These are phyloP conservation scores for Phytophthora parvispora DNA, from an alignment of 352 stramenopile species.

Conservation along the genomic window DNA sequence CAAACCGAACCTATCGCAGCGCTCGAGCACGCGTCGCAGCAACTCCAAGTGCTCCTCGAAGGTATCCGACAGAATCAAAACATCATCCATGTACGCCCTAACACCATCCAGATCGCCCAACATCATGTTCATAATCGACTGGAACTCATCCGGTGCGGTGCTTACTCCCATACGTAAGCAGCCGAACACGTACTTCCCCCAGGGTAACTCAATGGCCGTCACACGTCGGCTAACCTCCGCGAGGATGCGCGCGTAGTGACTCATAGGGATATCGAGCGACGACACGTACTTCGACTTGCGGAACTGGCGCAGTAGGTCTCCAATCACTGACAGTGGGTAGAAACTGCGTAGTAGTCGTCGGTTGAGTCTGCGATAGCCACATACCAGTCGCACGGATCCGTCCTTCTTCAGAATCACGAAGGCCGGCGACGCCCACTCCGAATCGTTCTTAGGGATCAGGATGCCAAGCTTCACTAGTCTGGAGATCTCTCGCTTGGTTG, in stretches of 20 bases:
- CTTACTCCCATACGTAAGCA: not conserved
- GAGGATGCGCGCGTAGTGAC: not conserved
- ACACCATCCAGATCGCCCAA: not conserved
- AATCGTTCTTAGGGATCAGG: not conserved
- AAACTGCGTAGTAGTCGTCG: not conserved
- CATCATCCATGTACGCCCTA: not conserved
- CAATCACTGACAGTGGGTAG: not conserved
- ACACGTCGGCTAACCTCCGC: not conserved
- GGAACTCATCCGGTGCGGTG: not conserved
- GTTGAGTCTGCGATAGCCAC: not conserved
- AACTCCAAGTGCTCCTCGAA: not conserved
- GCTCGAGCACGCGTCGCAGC: not conserved
- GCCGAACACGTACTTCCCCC: not conserved
- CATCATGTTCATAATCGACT: not conserved
- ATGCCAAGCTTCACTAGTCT: not conserved
- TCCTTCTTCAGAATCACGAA: slow-evolving; percentile 29
- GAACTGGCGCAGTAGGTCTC: not conserved
- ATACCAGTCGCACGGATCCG: not conserved
- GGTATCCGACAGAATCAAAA: not conserved
- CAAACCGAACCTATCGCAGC: not conserved
- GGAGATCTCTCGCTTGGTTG: not conserved
- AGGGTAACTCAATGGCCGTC: not conserved
- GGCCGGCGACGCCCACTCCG: slow-evolving; percentile 20
- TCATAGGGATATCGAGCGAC: not conserved
- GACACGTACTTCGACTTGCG: not conserved